phyloP scores from a whole-genome alignment of 2,329 filamentous ascomycete genomes.

The Coccinonectria pachysandricola region DNA sequence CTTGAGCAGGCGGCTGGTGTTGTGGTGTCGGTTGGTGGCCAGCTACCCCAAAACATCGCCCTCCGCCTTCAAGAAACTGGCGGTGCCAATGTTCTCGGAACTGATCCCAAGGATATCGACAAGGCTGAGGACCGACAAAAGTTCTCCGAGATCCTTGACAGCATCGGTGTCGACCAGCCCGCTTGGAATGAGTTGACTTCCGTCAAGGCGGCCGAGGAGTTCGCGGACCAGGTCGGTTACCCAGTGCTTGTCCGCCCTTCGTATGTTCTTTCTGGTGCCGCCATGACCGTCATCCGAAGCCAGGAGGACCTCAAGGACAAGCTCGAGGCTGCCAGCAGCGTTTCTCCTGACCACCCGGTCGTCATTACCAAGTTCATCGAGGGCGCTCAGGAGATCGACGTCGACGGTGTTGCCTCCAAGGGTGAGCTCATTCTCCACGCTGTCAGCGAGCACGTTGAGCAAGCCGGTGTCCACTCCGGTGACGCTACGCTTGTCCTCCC shows the following conservation, averaged over 20 bases:
- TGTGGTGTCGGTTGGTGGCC: slow-evolving; percentile 90
- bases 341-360: slow-evolving; percentile 93
- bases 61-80: slow-evolving; percentile 86
- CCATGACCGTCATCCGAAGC: slow-evolving; percentile 93
- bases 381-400: slow-evolving; percentile 90
- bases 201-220: slow-evolving; percentile 75
- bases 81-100: slow-evolving; percentile 83
- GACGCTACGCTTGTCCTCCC: slow-evolving; percentile 92
- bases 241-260: slow-evolving; percentile 89
- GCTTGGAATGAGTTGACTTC: slow-evolving; percentile 97
- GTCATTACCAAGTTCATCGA: slow-evolving; percentile 99
- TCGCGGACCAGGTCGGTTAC: slow-evolving; percentile 78
- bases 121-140: slow-evolving; percentile 97
- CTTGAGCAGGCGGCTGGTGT: slow-evolving; percentile 77
- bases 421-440: slow-evolving; percentile 86
- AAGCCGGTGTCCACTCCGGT: slow-evolving; percentile 95
- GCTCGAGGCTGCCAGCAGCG: slow-evolving; percentile 77
- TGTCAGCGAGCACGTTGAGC: slow-evolving; percentile 90
- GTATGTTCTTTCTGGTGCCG: slow-evolving; percentile 93
- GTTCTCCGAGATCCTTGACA: slow-evolving; percentile 94
- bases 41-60: slow-evolving; percentile 95
- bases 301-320: slow-evolving; percentile 89
- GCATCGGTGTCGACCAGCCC: slow-evolving; percentile 92
- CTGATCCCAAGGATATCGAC: slow-evolving; percentile 88
- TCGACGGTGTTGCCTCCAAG: slow-evolving; percentile 80